Evolutionary conservation across 495 filamentous ascomycete genomes (phyloP).

Genomic region (Podospora tetraspora): DNA sequence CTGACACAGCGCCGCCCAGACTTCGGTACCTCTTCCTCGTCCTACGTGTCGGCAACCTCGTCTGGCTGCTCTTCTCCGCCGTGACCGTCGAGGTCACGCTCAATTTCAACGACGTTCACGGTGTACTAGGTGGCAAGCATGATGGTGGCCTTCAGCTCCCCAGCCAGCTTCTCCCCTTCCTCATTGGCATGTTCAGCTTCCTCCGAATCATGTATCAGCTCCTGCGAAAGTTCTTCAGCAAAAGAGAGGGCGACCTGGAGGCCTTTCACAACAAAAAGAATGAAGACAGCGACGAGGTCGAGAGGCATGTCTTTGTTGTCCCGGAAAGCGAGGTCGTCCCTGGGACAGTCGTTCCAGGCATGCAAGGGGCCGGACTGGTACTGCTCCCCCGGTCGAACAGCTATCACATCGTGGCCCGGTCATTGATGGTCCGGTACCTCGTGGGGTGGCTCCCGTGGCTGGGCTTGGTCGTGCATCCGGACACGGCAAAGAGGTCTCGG

Average conservation of each 20-base stretch:
- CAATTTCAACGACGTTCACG: slow-evolving; percentile 24
- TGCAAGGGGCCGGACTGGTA: background rate
- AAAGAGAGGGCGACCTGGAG: background rate
- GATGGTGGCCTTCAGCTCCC: slow-evolving; percentile 18
- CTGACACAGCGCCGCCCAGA: slow-evolving; percentile 11
- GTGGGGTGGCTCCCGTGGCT: slow-evolving; percentile 25
- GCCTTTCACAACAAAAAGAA: background rate
- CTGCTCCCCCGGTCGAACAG: slow-evolving; percentile 11
- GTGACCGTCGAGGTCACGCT: slow-evolving; percentile 25
- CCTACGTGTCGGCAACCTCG: slow-evolving; percentile 22
- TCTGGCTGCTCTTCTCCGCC: slow-evolving; percentile 26
- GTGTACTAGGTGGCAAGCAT: slow-evolving; percentile 18
- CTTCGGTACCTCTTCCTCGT: slow-evolving; percentile 17
- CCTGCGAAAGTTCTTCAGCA: slow-evolving; percentile 9
- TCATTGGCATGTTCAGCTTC: slow-evolving; percentile 23
- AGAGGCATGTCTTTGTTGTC: slow-evolving; percentile 4
- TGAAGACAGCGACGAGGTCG: slow-evolving; percentile 7
- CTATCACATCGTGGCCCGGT: slow-evolving; percentile 13
- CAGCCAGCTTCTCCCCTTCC: slow-evolving; percentile 23
- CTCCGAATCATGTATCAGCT: slow-evolving; percentile 20
- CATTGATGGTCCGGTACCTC: slow-evolving; percentile 17
- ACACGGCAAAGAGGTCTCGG: slow-evolving; percentile 3
- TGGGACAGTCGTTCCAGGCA: background rate
- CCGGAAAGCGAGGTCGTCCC: background rate
- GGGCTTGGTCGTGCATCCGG: slow-evolving; percentile 24